Evolutionary conservation across 805 yeast species (phyloP).

Genomic region (Starmerella etchellsii): DNA sequence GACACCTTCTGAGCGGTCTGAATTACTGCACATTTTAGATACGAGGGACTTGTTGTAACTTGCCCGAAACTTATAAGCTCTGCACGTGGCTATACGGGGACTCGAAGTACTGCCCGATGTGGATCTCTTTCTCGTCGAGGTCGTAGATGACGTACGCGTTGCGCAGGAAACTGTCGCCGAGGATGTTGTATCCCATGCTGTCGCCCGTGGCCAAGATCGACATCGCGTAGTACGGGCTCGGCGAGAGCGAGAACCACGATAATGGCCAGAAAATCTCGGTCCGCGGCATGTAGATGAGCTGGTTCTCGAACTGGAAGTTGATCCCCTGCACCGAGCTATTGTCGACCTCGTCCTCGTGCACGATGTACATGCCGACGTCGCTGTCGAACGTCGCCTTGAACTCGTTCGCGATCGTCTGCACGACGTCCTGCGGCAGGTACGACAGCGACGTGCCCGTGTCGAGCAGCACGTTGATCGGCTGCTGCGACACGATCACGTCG

Average conservation of each 20-base stretch:
- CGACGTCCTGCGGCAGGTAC: conserved; percentile 34
- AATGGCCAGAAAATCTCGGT: conserved; percentile 26
- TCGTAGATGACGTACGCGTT: conserved; percentile 48
- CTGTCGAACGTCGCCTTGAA: conserved; percentile 33
- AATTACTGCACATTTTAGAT: too few relatives aligned
- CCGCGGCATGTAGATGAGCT: conserved; percentile 36
- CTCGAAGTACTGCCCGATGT: conserved; percentile 30
- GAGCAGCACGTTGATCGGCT: conserved; percentile 30
- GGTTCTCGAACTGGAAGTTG: conserved; percentile 41
- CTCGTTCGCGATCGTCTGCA: conserved; percentile 25
- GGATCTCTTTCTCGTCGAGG: conserved; percentile 38
- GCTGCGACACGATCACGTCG: conserved; percentile 14
- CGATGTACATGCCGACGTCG: conserved; percentile 31
- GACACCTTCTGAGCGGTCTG: too few relatives aligned
- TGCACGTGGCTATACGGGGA: conserved; percentile 11
- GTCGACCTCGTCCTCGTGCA: conserved; percentile 27
- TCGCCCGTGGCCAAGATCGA: conserved; percentile 22
- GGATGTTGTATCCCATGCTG: conserved; percentile 28
- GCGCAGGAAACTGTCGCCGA: conserved; percentile 48
- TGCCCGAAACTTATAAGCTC: conserved; percentile 9
- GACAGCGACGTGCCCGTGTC: conserved; percentile 48
- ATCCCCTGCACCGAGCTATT: conserved; percentile 22
- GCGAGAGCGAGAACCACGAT: conserved; percentile 22
- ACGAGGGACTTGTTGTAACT: too few relatives aligned
- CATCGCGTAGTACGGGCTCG: conserved; percentile 21